These are phyloP conservation scores for Globisporangium emineosum DNA, from an alignment of 352 stramenopile genomes.

Conservation along the genomic window DNA sequence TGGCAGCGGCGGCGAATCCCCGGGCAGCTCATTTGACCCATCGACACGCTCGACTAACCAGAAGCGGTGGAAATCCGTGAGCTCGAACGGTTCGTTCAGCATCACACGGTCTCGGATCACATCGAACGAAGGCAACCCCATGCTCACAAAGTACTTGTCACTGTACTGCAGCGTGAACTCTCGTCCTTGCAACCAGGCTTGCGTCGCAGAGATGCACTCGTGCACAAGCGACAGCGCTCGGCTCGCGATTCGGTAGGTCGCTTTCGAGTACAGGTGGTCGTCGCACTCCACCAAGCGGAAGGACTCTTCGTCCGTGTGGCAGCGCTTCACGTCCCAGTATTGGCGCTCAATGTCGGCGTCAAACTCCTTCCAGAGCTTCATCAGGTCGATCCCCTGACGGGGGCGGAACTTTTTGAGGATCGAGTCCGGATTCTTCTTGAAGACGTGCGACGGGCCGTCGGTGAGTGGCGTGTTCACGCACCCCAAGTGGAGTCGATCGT, in stretches of 20 bases:
- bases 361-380: conserved; percentile 2
- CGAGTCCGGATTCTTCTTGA: conserved; percentile 10
- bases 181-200: neutral
- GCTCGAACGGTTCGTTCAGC: neutral
- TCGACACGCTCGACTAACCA: neutral
- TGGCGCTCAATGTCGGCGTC: conserved; percentile 3
- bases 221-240: conserved; percentile 5
- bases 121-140: neutral
- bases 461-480: neutral
- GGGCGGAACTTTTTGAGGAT: conserved; percentile 8
- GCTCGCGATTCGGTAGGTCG: neutral
- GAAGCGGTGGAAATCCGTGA: conserved; percentile 11
- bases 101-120: conserved; percentile 2
- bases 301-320: conserved; percentile 1
- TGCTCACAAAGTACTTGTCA: conserved; percentile 8
- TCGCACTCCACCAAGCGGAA: conserved; percentile 1
- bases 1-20: no score
- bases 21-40: neutral
- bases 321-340: conserved; percentile 6
- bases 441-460: neutral
- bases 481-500: neutral
- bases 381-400: neutral
- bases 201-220: neutral
- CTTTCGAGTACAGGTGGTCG: conserved; percentile 2
- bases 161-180: neutral